A percentile compares a stretch with the other conserved stretches of the same genome.
Evolutionary conservation across 2,329 filamentous ascomycete genomes (phyloP).

Genomic region (Colletotrichum plurivorum): DNA sequence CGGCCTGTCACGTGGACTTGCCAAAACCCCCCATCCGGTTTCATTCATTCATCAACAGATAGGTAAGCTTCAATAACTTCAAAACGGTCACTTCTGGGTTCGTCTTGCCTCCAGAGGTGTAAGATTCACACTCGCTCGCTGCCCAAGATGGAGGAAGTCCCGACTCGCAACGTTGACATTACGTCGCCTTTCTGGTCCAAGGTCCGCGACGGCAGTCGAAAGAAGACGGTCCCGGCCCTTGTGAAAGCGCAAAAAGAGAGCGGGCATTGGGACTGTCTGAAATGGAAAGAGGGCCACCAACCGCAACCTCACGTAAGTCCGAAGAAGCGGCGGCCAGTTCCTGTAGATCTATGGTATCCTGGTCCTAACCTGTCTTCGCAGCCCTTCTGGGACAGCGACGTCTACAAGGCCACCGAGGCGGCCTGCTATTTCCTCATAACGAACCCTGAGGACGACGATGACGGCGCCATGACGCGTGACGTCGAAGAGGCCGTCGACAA

Average conservation of each 20-base stretch:
- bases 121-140: too few species aligned
- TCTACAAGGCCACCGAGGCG: constrained; percentile 29
- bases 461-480: background rate
- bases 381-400: constrained; percentile 28
- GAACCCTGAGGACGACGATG: background rate
- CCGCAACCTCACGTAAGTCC: constrained; percentile 18
- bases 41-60: too few species aligned
- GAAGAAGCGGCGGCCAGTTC: too few species aligned
- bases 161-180: constrained; percentile 13
- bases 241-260: constrained; percentile 22
- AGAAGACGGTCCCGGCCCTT: constrained; percentile 18
- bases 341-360: too few species aligned
- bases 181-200: constrained; percentile 19
- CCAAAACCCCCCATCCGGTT: too few species aligned
- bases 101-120: too few species aligned
- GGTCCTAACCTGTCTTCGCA: background rate
- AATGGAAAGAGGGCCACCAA: constrained; percentile 23
- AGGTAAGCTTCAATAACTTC: too few species aligned
- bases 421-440: constrained; percentile 25
- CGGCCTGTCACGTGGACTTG: too few species aligned
- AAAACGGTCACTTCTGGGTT: too few species aligned
- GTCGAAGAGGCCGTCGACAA: constrained; percentile 30
- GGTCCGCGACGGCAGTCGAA: background rate
- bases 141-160: constrained; percentile 8
- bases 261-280: constrained; percentile 25